Evolutionary conservation across 2,329 filamentous ascomycete species (phyloP), one percentile per base, ranked within the genome.

Genomic region (Tolypocladium capitatum): DNA sequence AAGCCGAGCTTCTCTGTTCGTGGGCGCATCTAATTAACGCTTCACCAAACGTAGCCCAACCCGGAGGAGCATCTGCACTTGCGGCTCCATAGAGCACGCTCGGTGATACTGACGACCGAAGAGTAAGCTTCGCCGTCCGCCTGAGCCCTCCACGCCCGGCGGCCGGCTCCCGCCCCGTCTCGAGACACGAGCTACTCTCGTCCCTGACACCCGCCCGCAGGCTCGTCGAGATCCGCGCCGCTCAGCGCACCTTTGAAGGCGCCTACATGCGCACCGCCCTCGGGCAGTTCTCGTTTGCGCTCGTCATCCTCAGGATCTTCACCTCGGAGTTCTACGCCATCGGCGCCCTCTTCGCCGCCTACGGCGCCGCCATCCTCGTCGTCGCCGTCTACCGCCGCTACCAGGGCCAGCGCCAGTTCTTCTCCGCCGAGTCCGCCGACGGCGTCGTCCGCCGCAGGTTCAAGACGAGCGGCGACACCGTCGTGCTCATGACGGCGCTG

Each of bases 281-380:
- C 20, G 87, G 86, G 3, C 90, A 97, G 61, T 97, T 97, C 71
- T 91, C 86, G 48, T 97, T 98, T 65, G 83, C 91, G 20, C 81
- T 98, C 45, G 83, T 98, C 53, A 86, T 98, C 46, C 57, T 67
- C 49, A 95, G 94, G 70, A 94, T 98, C 66, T 97, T 98, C 70
- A 96, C 89, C 9, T 78, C 83, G 46, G 92, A 97, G 62, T 97
- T 98, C 72, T 97, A 97, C 68, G 81, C 84, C 56, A 95, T 96
- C 53, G 92, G 92, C n/a, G 92, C 92, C 7, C 74, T 98, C 31
- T 96, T 96, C 63, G 90, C 92, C 40, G 82, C 88, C 44, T 97
- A 97, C 61, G 92, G 91, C 13, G 81, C 83, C 4, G 86, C 87
- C 7, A 78, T 98, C 43, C 72, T 97, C 60, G 73, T 86, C 27